Evolutionary conservation across 106 monocot species (phyloP).

Genomic region (Acorus gramineus): DNA sequence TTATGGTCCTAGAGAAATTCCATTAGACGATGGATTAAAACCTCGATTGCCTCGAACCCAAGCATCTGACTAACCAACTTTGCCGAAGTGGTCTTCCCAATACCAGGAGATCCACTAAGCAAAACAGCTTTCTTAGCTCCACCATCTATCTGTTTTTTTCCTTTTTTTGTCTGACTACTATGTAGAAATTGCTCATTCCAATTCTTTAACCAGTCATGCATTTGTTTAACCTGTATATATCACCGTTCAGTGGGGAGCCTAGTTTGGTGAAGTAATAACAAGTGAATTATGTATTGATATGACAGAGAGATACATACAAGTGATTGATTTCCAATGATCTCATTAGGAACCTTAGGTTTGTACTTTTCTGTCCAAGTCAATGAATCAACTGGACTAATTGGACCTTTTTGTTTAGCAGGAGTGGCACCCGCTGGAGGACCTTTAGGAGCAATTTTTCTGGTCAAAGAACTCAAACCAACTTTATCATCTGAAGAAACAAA

Average conservation of each 20-base stretch:
- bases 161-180: slow-evolving; percentile 51
- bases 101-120: slow-evolving; percentile 88
- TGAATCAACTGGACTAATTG: slow-evolving; percentile 24
- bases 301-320: slow-evolving; percentile 44
- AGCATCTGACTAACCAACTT: slow-evolving; percentile 90
- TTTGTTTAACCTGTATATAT: slow-evolving; percentile 64
- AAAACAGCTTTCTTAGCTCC: slow-evolving; percentile 84
- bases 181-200: slow-evolving; percentile 81
- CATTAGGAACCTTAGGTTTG: slow-evolving; percentile 71
- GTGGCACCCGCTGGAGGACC: slow-evolving; percentile 16
- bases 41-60: slow-evolving; percentile 88
- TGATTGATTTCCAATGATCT: slow-evolving; percentile 88
- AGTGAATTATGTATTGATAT: neutral
- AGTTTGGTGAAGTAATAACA: too few relatives aligned
- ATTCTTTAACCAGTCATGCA: slow-evolving; percentile 76
- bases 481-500: slow-evolving; percentile 21
- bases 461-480: slow-evolving; percentile 5
- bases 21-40: slow-evolving; percentile 7
- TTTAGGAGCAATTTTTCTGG: slow-evolving; percentile 32
- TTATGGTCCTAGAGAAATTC: neutral
- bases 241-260: too few relatives aligned
- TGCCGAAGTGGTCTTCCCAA: slow-evolving; percentile 90
- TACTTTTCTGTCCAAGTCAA: slow-evolving; percentile 93
- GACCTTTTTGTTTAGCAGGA: slow-evolving; percentile 36
- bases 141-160: slow-evolving; percentile 64